These are phyloP conservation scores for Fraxinus floribunda DNA, from an alignment of 305 asterid species.

Conservation along the genomic window DNA sequence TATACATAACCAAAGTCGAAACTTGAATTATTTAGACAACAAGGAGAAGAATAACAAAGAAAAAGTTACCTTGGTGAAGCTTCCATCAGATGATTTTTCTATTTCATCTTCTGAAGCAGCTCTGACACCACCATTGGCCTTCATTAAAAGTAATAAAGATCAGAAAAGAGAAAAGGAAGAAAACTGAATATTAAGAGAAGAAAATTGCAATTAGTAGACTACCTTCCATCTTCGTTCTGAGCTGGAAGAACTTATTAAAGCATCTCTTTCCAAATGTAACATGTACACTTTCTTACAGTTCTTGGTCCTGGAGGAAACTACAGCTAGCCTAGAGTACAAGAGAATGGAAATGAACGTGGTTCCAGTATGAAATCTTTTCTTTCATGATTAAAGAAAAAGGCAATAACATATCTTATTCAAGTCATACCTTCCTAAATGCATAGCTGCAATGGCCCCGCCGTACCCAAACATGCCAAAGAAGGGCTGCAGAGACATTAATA, in stretches of 20 bases:
- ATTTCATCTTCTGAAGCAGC: conserved; percentile 46
- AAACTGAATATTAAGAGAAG: conserved; percentile 12
- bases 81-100: conserved; percentile 47
- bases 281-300: conserved; percentile 50
- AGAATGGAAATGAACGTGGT: conserved; percentile 7
- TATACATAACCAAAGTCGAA: neutral
- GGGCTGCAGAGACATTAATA: conserved; percentile 54
- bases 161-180: neutral
- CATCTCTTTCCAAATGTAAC: conserved; percentile 62
- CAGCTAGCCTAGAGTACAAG: conserved; percentile 42
- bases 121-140: conserved; percentile 72
- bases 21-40: neutral
- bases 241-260: conserved; percentile 46
- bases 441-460: conserved; percentile 79
- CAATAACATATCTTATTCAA: conserved; percentile 15
- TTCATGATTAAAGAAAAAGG: conserved; percentile 9
- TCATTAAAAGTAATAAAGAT: conserved; percentile 22
- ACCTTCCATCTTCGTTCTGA: conserved; percentile 68
- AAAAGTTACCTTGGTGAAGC: conserved; percentile 62
- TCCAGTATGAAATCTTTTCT: conserved; percentile 6
- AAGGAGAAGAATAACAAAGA: neutral
- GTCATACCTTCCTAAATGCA: conserved; percentile 76
- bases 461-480: conserved; percentile 83
- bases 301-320: conserved; percentile 68
- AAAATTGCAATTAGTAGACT: conserved; percentile 19